Evolutionary conservation across 148 eudicot species (phyloP).

Genomic region (Diospyros lotus): DNA sequence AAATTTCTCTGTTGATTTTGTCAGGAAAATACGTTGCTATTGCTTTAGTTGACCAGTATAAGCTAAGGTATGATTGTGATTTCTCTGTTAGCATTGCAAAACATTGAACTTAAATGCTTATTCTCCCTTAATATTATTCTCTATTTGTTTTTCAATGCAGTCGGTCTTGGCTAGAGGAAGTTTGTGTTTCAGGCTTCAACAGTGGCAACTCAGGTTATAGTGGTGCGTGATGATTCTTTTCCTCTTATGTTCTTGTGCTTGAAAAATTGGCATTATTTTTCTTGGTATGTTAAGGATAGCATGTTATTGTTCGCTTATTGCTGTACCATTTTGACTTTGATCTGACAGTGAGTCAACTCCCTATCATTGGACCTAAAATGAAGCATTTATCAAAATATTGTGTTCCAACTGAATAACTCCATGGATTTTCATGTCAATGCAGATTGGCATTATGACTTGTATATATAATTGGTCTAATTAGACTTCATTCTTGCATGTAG

Average conservation of each 20-base stretch:
- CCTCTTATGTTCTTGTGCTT: not conserved
- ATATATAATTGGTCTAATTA: not conserved
- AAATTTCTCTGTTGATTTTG: slow-evolving; percentile 62
- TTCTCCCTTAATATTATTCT: not conserved
- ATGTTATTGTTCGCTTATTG: not conserved
- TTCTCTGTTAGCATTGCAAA: not conserved
- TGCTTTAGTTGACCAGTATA: slow-evolving; percentile 88
- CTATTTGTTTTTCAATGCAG: slow-evolving; percentile 30
- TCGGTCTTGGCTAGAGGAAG: slow-evolving; percentile 60
- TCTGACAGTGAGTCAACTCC: not conserved
- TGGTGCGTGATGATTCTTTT: slow-evolving; percentile 38
- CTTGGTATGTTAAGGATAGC: not conserved
- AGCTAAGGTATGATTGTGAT: slow-evolving; percentile 46
- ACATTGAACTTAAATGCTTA: not conserved
- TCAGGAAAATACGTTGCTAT: slow-evolving; percentile 85
- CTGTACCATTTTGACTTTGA: not conserved
- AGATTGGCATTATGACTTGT: not conserved
- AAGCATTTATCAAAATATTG: not conserved
- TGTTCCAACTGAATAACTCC: not conserved
- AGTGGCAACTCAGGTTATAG: slow-evolving; percentile 62
- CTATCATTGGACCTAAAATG: not conserved
- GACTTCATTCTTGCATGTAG: not conserved
- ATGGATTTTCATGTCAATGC: not conserved
- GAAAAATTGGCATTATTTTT: not conserved
- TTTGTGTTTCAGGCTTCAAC: slow-evolving; percentile 44